These are phyloP conservation scores for Sophora flavescens DNA, from an alignment of 306 rosid genomes.

Conservation along the genomic window DNA sequence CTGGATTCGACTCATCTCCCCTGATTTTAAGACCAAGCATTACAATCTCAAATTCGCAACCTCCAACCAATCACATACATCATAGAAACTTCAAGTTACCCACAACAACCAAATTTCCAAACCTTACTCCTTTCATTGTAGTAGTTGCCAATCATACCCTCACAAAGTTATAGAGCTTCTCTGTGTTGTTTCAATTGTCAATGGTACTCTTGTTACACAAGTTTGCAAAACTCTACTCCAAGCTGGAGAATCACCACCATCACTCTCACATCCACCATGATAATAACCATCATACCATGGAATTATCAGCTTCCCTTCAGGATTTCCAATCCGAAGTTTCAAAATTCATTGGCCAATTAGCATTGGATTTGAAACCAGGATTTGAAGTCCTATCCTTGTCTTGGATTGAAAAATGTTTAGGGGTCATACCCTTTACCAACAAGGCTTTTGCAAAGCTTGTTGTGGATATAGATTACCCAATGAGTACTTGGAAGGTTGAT, in stretches of 20 bases:
- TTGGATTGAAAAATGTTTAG: slow-evolving; percentile 64
- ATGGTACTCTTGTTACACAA: slow-evolving; percentile 58
- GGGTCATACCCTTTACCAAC: slow-evolving; percentile 55
- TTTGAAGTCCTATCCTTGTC: slow-evolving; percentile 56
- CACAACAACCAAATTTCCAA: slow-evolving; percentile 36
- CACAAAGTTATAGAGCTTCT: background rate
- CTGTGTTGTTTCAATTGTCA: background rate
- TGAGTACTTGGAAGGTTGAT: slow-evolving; percentile 62
- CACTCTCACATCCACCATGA: background rate
- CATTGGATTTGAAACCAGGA: slow-evolving; percentile 28
- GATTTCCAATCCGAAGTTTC: slow-evolving; percentile 60
- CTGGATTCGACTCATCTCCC: background rate
- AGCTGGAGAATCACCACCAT: slow-evolving; percentile 61
- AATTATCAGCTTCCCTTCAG: slow-evolving; percentile 44
- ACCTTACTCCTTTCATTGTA: slow-evolving; percentile 7
- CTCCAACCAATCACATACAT: slow-evolving; percentile 6
- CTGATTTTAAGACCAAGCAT: background rate
- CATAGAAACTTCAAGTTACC: slow-evolving; percentile 5
- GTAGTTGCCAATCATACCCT: background rate
- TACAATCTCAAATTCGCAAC: background rate
- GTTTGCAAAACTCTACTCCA: slow-evolving; percentile 61
- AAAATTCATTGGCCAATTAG: slow-evolving; percentile 39
- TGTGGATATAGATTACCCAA: slow-evolving; percentile 66
- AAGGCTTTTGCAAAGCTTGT: slow-evolving; percentile 71
- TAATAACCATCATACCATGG: slow-evolving; percentile 37